These are phyloP conservation scores for Entomortierella lignicola DNA, from an alignment of 192 early-diverging fungal species.

Conservation along the genomic window DNA sequence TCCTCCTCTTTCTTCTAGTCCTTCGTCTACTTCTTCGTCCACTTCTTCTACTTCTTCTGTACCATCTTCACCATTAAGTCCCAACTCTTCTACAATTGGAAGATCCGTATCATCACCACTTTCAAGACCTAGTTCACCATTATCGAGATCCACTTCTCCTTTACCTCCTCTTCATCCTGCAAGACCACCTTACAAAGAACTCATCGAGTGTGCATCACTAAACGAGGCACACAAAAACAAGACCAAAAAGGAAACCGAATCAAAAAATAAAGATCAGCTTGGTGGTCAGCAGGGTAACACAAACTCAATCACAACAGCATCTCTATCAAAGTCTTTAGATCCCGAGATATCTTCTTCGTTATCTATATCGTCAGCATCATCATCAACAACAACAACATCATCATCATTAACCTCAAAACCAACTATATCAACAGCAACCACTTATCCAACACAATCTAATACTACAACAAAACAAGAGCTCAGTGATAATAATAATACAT, in stretches of 20 bases:
- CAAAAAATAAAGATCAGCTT: neutral
- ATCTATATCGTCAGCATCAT: neutral
- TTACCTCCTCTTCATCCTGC: constrained; percentile 25
- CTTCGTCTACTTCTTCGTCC: too few species aligned
- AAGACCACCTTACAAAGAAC: constrained; percentile 20
- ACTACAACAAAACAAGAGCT: constrained; percentile 6
- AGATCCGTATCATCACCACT: too few species aligned
- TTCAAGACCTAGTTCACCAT: neutral
- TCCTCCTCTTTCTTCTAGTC: too few species aligned
- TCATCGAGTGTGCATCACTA: constrained; percentile 38
- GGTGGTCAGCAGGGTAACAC: constrained; percentile 5
- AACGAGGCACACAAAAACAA: neutral
- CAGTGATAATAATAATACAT: constrained; percentile 11
- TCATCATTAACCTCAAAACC: neutral
- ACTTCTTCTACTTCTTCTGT: too few species aligned
- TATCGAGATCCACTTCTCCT: constrained; percentile 12
- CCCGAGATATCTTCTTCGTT: neutral
- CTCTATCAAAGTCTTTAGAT: neutral
- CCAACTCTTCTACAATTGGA: neutral
- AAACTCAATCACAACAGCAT: neutral
- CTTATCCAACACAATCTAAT: neutral
- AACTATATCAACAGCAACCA: neutral
- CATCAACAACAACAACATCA: neutral
- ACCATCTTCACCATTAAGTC: neutral
- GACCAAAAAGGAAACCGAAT: neutral